phyloP scores from a whole-genome alignment of 2,329 filamentous ascomycete genomes.

The Cyphellophora europaea region DNA sequence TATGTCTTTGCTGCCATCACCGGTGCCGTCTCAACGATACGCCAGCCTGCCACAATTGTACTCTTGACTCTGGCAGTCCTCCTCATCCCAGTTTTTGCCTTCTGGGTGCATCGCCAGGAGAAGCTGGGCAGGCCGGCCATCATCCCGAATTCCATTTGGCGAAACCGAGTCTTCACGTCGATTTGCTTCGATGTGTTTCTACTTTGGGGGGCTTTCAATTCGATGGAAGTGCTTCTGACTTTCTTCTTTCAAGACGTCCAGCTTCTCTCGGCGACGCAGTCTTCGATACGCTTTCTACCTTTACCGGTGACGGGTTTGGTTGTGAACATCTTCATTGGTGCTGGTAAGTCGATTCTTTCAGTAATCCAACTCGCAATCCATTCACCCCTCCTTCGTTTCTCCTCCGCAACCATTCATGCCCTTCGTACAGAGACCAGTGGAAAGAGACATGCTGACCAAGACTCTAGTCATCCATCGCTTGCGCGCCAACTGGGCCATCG shows the following conservation, averaged over 20 bases:
- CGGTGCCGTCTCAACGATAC: slow-evolving; percentile 24
- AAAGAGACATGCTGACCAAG: too few relatives aligned
- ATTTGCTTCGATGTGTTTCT: slow-evolving; percentile 45
- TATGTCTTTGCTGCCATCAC: slow-evolving; percentile 36
- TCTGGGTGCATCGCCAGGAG: slow-evolving; percentile 46
- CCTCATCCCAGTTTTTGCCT: slow-evolving; percentile 40
- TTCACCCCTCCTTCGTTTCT: too few relatives aligned
- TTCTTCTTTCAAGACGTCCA: slow-evolving; percentile 40
- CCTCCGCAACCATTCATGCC: too few relatives aligned
- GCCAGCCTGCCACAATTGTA: slow-evolving; percentile 33
- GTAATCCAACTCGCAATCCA: too few relatives aligned
- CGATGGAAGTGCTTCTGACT: slow-evolving; percentile 27
- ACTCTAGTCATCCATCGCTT: slow-evolving; percentile 38
- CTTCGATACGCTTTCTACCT: slow-evolving; percentile 38
- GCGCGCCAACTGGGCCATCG: slow-evolving; percentile 30
- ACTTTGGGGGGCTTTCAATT: slow-evolving; percentile 37
- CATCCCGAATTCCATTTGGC: slow-evolving; percentile 56
- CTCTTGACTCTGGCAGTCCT: slow-evolving; percentile 35
- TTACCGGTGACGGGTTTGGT: slow-evolving; percentile 24
- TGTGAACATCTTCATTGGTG: slow-evolving; percentile 35
- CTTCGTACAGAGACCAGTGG: too few relatives aligned
- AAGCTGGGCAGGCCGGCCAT: slow-evolving; percentile 40
- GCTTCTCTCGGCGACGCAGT: slow-evolving; percentile 31
- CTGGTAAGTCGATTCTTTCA: too few relatives aligned
- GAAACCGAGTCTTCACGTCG: slow-evolving; percentile 44